Conservation (phyloP, 2,329 filamentous ascomycete genomes). For the Onygena corvina region DNA sequence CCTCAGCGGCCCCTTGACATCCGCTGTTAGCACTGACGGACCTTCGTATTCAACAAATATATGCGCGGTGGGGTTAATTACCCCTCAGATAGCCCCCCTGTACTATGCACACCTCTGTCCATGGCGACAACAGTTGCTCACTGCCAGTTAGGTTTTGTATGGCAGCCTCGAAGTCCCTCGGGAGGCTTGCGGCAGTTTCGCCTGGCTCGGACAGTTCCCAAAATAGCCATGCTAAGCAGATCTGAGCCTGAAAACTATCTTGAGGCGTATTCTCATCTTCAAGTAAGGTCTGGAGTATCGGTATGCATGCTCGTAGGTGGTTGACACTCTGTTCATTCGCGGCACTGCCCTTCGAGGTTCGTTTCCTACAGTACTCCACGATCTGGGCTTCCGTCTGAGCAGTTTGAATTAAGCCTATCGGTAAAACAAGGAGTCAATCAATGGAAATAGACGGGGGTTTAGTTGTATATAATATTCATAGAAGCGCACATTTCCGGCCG, state of each 20-base stretch:
- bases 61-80: slow-evolving; percentile 34
- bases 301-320: slow-evolving; percentile 33
- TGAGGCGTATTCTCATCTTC: slow-evolving; percentile 45
- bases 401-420: slow-evolving; percentile 56
- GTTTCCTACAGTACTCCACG: slow-evolving; percentile 39
- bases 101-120: slow-evolving; percentile 70
- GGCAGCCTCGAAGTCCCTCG: slow-evolving; percentile 48
- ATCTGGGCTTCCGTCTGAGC: slow-evolving; percentile 59
- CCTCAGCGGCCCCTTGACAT: slow-evolving; percentile 35
- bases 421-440: slow-evolving; percentile 9
- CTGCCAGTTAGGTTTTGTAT: slow-evolving; percentile 42
- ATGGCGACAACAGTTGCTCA: slow-evolving; percentile 49
- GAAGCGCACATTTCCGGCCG: slow-evolving; percentile 60
- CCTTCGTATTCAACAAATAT: too few species aligned
- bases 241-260: slow-evolving; percentile 61
- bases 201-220: slow-evolving; percentile 62
- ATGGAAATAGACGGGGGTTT: neutral
- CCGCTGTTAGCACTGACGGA: too few species aligned
- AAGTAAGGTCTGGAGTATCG: slow-evolving; percentile 39
- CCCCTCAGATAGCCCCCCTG: slow-evolving; percentile 70
- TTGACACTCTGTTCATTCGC: slow-evolving; percentile 22
- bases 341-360: slow-evolving; percentile 17
- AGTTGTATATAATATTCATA: too few species aligned
- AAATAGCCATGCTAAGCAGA: slow-evolving; percentile 75
- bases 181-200: slow-evolving; percentile 49